Percentiles rank a stretch among this genome's conserved stretches.
Conservation (phyloP, 148 eudicot genomes). For the Amaranthus cruentus region DNA sequence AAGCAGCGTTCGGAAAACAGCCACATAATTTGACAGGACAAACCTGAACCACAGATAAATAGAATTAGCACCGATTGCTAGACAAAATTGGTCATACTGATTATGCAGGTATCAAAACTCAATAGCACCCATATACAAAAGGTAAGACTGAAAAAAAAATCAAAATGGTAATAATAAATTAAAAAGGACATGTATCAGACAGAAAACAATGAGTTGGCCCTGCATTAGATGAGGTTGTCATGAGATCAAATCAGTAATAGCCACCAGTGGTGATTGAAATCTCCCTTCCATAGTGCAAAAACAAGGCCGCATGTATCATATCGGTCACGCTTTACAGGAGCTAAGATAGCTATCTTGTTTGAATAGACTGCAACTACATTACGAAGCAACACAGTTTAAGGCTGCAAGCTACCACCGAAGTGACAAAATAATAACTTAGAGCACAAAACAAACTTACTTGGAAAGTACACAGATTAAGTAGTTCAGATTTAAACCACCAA, state of each 20-base stretch:
- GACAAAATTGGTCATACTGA: background rate
- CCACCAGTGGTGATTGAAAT: no score
- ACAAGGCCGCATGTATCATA: no score
- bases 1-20: constrained; percentile 69
- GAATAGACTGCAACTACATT: no score
- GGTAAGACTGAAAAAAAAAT: background rate
- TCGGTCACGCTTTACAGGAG: no score
- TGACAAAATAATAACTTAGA: no score
- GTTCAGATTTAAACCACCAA: background rate
- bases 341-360: no score
- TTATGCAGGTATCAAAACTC: constrained; percentile 9
- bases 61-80: constrained; percentile 11
- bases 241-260: no score
- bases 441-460: background rate
- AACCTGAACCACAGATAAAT: constrained; percentile 59
- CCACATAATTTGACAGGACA: constrained; percentile 76
- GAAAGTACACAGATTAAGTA: background rate
- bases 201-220: background rate
- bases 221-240: background rate
- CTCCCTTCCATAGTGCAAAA: no score
- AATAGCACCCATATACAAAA: background rate
- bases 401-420: no score
- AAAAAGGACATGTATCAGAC: background rate
- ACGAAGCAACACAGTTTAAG: no score
- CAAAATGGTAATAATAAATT: background rate